Evolutionary conservation across 202 grass and related monocot genomes (phyloP), one percentile per base, ranked within the genome.

Genomic region (Panicum hallii): DNA sequence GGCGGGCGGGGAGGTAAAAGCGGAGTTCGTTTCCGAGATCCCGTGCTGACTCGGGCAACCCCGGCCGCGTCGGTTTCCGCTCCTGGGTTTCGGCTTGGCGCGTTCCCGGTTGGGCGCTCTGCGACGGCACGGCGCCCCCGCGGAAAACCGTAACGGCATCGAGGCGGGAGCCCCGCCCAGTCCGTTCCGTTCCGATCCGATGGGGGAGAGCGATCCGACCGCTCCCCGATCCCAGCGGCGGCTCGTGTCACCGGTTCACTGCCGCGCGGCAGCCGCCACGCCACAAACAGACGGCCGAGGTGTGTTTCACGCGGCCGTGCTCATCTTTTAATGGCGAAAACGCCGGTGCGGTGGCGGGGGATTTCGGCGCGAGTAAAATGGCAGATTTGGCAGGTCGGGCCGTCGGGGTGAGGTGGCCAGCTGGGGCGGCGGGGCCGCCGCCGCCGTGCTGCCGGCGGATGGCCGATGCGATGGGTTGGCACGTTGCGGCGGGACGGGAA

Each of bases 41-140:
- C 50, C 68, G 69, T 69, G 60, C 73, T 84, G 81, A 67, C 64
- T 19, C 16, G 79, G 74, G 42, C 56, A 20, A 42, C 54, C 23
- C 41, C 9, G 6, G 10, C 7, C 11, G 61, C 34, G 79, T 36
- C 44, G 16, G 75, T 82, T 17, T 42, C 17, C 3, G 2, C 17
- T 79, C 60, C 61, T 48, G 36, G 22, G 38, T 34, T 61, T 72
- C 34, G 45, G 57, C 7, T 85, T 43, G 77, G 58, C 7, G 0
- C 50, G 12, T 15, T 15, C 23, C 38, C 11, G 44, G 34, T 32
- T 41, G 58, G 47, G 11, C 57, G 30, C 46, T 52, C 11, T 20
- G 46, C 32, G 77, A 40, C 22, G 85, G 45, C 16, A 71, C 72
- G 60, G 66, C 68, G 52, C 77, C 30, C 47, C 7, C 73, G 6